Conservation (phyloP, 2,329 filamentous ascomycete genomes). For the Fusarium robinianum region DNA sequence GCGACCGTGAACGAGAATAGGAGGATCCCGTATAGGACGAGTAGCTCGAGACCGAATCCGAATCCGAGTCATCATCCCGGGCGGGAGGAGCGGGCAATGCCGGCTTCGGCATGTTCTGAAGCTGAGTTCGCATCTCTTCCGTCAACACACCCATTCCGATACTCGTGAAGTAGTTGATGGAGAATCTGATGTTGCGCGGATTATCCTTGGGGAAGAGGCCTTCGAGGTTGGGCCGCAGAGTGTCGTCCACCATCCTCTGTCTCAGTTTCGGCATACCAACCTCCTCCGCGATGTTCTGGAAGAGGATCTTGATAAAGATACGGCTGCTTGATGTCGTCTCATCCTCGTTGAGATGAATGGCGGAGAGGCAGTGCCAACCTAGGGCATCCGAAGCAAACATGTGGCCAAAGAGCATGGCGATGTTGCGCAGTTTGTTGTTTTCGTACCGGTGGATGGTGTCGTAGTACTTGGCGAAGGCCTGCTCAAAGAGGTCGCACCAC, state of each 20-base stretch:
- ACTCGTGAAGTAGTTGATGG: conserved; percentile 99
- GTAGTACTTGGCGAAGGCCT: conserved; percentile 90
- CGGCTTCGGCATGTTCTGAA: conserved; percentile 89
- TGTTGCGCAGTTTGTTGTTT: conserved; percentile 92
- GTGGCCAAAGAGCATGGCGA: conserved; percentile 93
- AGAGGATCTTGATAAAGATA: conserved; percentile 98
- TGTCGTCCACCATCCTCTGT: conserved; percentile 76
- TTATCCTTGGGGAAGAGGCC: conserved; percentile 91
- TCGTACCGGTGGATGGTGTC: conserved; percentile 97
- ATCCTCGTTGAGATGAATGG: conserved; percentile 90
- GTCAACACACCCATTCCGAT: conserved; percentile 95
- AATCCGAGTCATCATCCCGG: conserved; percentile 62
- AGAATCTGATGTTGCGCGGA: conserved; percentile 88
- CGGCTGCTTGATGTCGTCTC: conserved; percentile 95
- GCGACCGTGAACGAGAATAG: conserved; percentile 57
- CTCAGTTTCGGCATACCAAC: conserved; percentile 82
- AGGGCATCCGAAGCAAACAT: conserved; percentile 86
- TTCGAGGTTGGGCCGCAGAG: conserved; percentile 75
- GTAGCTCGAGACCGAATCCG: conserved; percentile 77
- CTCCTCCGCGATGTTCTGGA: conserved; percentile 88
- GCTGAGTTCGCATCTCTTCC: conserved; percentile 89
- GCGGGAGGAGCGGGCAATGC: conserved; percentile 69
- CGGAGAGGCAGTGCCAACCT: conserved; percentile 86
- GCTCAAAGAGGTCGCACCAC: conserved; percentile 92
- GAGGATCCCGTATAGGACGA: conserved; percentile 72